These are phyloP conservation scores for Umbelopsis ramanniana DNA, from an alignment of 192 early-diverging fungal genomes.

Conservation along the genomic window DNA sequence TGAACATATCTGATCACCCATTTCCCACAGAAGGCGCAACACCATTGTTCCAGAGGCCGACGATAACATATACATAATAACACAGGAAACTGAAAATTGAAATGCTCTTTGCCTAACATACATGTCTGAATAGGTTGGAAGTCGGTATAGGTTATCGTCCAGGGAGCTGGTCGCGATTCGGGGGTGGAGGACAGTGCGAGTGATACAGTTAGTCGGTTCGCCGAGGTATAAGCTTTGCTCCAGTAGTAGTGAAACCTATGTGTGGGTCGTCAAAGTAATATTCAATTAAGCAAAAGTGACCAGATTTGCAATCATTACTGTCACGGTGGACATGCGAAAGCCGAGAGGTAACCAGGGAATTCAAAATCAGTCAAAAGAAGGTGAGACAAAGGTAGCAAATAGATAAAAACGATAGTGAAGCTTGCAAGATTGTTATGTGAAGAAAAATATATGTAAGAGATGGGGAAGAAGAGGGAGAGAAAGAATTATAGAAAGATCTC, in stretches of 20 bases:
- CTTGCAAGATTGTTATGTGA: background rate
- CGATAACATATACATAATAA: background rate
- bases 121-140: background rate
- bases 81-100: background rate
- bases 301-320: background rate
- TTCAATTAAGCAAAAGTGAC: background rate
- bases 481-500: no score
- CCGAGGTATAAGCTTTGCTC: background rate
- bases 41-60: background rate
- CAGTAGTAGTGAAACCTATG: background rate
- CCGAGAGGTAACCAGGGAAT: background rate
- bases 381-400: background rate
- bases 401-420: background rate
- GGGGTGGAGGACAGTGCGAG: background rate
- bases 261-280: background rate
- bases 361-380: background rate
- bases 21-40: background rate
- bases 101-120: background rate
- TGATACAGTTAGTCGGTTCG: background rate
- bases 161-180: conserved; percentile 9
- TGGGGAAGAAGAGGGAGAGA: background rate
- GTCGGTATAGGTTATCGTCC: background rate
- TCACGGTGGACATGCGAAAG: background rate
- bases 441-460: background rate
- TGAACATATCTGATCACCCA: background rate